A percentile compares a stretch with the other conserved stretches of the same genome.
Evolutionary conservation across 805 yeast genomes (phyloP).

Genomic region (Zygosaccharomyces kombuchaensis): DNA sequence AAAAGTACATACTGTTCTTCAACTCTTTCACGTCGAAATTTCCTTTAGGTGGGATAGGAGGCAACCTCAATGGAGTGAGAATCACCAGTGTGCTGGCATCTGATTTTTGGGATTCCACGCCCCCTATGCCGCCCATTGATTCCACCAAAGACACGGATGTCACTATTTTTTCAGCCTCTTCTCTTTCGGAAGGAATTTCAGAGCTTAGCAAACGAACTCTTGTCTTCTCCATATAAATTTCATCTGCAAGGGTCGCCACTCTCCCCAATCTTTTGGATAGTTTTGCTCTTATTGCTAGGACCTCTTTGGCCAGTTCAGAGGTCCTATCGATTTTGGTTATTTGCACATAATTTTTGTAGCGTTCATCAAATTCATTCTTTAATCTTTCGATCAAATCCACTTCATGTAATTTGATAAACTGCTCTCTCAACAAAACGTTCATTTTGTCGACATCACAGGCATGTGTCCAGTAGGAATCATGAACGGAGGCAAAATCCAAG

Average conservation of each 20-base stretch:
- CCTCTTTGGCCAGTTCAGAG: conserved; percentile 47
- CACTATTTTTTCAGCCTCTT: conserved; percentile 49
- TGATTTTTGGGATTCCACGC: conserved; percentile 23
- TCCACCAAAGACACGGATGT: conserved; percentile 65
- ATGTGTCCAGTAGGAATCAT: conserved; percentile 98
- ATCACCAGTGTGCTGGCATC: conserved; percentile 33
- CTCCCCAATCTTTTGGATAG: conserved; percentile 49
- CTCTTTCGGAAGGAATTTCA: conserved; percentile 44
- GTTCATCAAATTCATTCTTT: conserved; percentile 70
- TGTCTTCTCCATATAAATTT: conserved; percentile 62
- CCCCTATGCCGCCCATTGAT: conserved; percentile 28
- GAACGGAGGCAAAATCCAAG: conserved; percentile 87
- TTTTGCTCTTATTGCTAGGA: conserved; percentile 47
- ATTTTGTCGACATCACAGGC: conserved; percentile 74
- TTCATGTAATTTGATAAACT: conserved; percentile 73
- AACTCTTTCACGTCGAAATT: conserved; percentile 74
- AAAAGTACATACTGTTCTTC: conserved; percentile 74
- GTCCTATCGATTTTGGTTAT: conserved; percentile 50
- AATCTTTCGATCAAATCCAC: conserved; percentile 67
- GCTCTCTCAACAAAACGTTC: conserved; percentile 67
- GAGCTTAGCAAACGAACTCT: conserved; percentile 55
- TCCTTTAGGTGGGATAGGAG: conserved; percentile 74
- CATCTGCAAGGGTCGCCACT: conserved; percentile 62
- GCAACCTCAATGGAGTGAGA: conserved; percentile 65
- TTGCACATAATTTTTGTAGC: conserved; percentile 71